Evolutionary conservation across 176 grass and related monocot genomes (phyloP).

Genomic region (Secale cereale): DNA sequence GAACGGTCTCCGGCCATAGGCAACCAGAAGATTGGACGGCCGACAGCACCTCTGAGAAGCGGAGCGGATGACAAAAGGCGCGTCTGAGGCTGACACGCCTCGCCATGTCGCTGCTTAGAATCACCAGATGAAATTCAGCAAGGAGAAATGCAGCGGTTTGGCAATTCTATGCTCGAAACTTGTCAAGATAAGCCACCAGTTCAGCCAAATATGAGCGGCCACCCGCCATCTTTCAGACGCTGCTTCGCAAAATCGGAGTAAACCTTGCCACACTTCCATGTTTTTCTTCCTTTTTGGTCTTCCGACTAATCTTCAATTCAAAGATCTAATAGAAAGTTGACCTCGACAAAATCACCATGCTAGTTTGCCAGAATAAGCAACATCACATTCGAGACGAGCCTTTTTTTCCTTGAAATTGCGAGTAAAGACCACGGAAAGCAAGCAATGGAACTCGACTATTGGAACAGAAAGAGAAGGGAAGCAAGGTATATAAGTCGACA

Average conservation of each 20-base stretch:
- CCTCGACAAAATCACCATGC: not conserved
- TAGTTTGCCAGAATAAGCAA: not conserved
- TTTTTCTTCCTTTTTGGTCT: not conserved
- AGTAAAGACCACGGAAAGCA: not conserved
- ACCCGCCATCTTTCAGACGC: not conserved
- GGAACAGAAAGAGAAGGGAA: not conserved
- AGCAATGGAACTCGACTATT: not conserved
- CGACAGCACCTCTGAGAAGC: not conserved
- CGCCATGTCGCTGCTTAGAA: not conserved
- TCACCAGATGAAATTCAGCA: not conserved
- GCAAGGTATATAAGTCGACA: not conserved
- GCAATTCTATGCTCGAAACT: not conserved
- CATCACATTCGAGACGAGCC: not conserved
- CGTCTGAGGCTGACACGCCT: not conserved
- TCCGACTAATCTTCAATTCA: not conserved
- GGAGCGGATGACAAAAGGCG: not conserved
- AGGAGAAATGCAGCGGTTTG: not conserved
- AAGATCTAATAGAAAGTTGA: not conserved
- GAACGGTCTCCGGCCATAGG: not conserved
- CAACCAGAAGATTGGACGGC: conserved; percentile 6
- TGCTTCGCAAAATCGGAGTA: not conserved
- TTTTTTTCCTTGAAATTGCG: not conserved
- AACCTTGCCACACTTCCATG: not conserved
- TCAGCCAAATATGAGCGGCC: not conserved
- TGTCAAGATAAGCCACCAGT: not conserved